Base-by-base conservation (phyloP, 352 stramenopile species). In the Thraustochytrium sp. region DNA sequence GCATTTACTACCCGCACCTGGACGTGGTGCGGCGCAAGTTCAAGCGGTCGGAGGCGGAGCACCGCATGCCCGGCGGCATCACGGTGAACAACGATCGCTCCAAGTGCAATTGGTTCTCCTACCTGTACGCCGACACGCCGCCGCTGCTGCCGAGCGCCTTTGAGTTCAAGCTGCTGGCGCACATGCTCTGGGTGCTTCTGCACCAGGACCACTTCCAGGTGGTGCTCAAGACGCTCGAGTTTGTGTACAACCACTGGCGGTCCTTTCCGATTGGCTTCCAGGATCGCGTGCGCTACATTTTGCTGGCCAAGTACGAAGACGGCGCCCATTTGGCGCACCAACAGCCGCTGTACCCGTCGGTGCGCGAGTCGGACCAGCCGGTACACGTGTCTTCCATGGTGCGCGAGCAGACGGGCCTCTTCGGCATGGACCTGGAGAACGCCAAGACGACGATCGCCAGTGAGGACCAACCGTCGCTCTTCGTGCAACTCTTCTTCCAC, bases 131-230 rank as follows among this genome's bases (percentile, higher is more conserved):
- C 4, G 68, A 80, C 68, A 72, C 46, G 46, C 68, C 68, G 48
- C 68, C 68, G 11, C 42, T 80, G 4, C 11, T 80, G 34, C 68
- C 68, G 18, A 61, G 68, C 37, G 31, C 68, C 0, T 80, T 80
- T 26, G 68, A 72, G 26, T 80, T 80, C 13, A 72, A 61, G 38
- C 68, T 80, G 11, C 37, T 80, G 2, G 46, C 68, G 51, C 68
- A 80, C 68, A 80, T 80, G 68, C 68, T 80, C 48, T 80, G 68
- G 68, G 46, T 80, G 13, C 68, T 80, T 26, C 38, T 80, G 68
- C 68, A 80, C 38, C 31, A 46, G 51, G 68, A 80, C 9, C 68
- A 80, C 44, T 80, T 80, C 26, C 68, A 80, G 26, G 68, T 80
- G 1, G 53, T 80, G 8, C 53, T 80, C 37, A 80, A 80, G 31